phyloP scores from a whole-genome alignment of 176 grass and related monocot species.

The Hyparrhenia diplandra region DNA sequence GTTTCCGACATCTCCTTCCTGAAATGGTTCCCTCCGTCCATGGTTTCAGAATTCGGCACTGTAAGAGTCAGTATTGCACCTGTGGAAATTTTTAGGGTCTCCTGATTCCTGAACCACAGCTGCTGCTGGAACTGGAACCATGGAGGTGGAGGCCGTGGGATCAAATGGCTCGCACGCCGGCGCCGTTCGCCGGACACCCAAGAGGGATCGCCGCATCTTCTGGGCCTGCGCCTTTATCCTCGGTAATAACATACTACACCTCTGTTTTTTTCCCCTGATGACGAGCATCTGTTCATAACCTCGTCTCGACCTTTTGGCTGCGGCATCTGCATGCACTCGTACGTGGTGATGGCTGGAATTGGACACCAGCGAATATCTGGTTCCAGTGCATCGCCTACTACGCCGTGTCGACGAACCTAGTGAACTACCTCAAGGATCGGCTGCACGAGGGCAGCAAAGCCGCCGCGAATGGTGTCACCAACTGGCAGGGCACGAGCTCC shows the following conservation, averaged over 20 bases:
- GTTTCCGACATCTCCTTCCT: neutral
- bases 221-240: constrained; percentile 36
- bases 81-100: neutral
- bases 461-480: constrained; percentile 46
- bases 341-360: neutral
- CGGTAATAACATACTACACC: neutral
- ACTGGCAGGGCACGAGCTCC: constrained; percentile 41
- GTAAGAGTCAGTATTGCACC: neutral
- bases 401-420: constrained; percentile 47
- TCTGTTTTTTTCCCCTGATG: neutral
- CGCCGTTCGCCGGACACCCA: constrained; percentile 8
- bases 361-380: constrained; percentile 25
- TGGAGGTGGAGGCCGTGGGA: constrained; percentile 45
- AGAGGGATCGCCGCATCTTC: constrained; percentile 13
- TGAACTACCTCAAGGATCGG: constrained; percentile 47
- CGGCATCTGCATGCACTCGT: neutral
- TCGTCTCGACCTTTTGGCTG: neutral
- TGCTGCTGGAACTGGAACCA: neutral
- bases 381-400: constrained; percentile 25
- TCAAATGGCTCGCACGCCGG: constrained; percentile 8
- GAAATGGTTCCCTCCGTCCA: neutral
- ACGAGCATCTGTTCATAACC: neutral
- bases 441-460: constrained; percentile 44
- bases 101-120: neutral
- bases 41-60: neutral